Base-by-base conservation (phyloP, 2,329 filamentous ascomycete species). In the Trichophyton schoenleinii region DNA sequence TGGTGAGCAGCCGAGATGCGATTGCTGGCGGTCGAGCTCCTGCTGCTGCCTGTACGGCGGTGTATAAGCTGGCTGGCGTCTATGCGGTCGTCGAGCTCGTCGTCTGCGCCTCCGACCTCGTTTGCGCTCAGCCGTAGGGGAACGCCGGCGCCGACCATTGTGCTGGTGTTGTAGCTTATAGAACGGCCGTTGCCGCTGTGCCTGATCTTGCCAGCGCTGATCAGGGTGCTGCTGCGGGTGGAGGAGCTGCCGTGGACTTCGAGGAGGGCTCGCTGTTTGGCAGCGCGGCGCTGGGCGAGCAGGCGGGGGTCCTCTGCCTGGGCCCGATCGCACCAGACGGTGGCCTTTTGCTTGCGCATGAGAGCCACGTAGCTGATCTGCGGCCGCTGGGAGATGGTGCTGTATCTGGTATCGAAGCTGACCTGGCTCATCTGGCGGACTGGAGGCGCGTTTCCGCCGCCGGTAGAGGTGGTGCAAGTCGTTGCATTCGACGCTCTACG, bases 341-440 rank as follows among this genome's bases (percentile, higher is more conserved):
- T 99, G 36, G 91, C 94, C 73, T 97, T 97, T 75, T 99, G 94
- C 73, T 91, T 92, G 64, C 94, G 85, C 77, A 99, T 87, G n/a
- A 96, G 81, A 41, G 94, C 91, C 59, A 99, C 94, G 74, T 99
- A 99, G 66, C 90, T 86, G n/a, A 87, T 77, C 64, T 83, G 82
- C 22, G 89, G 95, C 68, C 78, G 78, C 68, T 89, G 85, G 59
- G 87, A 88, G 2, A 90, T 95, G 34, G 86, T 89, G 31, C 89
- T 95, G 66, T 91, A 84, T 63, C 88, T 86, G 57, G 76, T 71
- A 60, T 75, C 72, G 36, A 58, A 66, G n/a, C 63, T 64, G 31
- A 59, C 67, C 63, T 58, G 67, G 57, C 70, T 70, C 66, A 66
- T 70, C 67, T 66, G 59, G 57, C 63, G 68, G 61, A 65, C 70